Conservation (phyloP, 805 yeast species). For the Nakazawaea populi region DNA sequence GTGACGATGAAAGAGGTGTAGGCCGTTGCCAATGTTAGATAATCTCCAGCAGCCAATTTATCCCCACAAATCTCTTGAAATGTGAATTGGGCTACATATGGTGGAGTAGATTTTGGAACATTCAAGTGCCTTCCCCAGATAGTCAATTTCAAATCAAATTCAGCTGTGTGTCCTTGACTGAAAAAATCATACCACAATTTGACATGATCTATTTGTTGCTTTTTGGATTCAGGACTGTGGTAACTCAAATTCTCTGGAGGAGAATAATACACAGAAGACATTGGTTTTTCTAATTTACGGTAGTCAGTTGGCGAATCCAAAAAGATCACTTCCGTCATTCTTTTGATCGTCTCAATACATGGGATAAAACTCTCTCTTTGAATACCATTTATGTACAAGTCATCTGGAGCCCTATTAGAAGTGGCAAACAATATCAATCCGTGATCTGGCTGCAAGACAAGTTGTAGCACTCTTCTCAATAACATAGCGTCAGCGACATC, state of each 20-base stretch:
- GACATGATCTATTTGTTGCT: conserved; percentile 55
- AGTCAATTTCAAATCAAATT: conserved; percentile 30
- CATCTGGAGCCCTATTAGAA: conserved; percentile 92
- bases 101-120: conserved; percentile 74
- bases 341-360: conserved; percentile 75
- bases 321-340: conserved; percentile 67
- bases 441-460: conserved; percentile 63
- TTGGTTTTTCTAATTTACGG: conserved; percentile 80
- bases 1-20: conserved; percentile 82
- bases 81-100: conserved; percentile 83
- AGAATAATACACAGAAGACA: conserved; percentile 69
- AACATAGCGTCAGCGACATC: conserved; percentile 99
- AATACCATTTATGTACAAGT: conserved; percentile 86
- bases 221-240: conserved; percentile 41
- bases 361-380: conserved; percentile 92
- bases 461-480: conserved; percentile 64
- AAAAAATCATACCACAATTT: conserved; percentile 77
- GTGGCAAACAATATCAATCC: conserved; percentile 91
- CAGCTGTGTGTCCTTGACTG: conserved; percentile 49
- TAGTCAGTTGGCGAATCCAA: conserved; percentile 92
- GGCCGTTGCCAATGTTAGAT: conserved; percentile 70
- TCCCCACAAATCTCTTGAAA: conserved; percentile 83
- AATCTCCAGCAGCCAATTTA: conserved; percentile 92
- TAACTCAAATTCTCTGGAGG: conserved; percentile 63
- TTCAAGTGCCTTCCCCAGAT: conserved; percentile 86